A percentile compares a stretch with the other conserved stretches of the same genome.
Conservation (phyloP, 2,329 filamentous ascomycete genomes). For the Fusarium transvaalense region DNA sequence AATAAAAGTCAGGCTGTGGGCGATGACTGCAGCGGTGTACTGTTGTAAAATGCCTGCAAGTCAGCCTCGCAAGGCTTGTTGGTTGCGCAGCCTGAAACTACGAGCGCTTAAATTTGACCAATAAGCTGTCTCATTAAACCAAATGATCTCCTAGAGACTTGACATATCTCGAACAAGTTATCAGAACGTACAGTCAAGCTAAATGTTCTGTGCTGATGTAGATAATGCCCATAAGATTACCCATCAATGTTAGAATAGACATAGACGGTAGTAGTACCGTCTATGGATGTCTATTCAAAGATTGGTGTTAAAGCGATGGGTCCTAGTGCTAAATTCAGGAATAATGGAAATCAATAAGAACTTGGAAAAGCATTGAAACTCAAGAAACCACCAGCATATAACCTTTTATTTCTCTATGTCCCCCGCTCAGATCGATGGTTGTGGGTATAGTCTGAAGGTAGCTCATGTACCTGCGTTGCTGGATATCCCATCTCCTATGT, state of each 20-base stretch:
- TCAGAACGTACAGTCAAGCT: not conserved
- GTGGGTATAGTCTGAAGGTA: not conserved
- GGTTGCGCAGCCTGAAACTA: not conserved
- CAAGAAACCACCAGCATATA: too few species aligned
- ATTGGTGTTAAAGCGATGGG: too few species aligned
- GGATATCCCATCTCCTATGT: conserved; percentile 12
- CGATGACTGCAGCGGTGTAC: too few species aligned
- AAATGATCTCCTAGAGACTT: not conserved
- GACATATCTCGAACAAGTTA: not conserved
- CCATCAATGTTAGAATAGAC: too few species aligned
- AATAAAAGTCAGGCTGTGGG: not conserved
- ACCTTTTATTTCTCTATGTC: not conserved
- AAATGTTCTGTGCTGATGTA: too few species aligned
- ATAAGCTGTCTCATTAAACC: not conserved
- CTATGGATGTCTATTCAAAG: too few species aligned
- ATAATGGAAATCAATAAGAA: too few species aligned
- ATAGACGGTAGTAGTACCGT: too few species aligned
- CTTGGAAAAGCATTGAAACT: too few species aligned
- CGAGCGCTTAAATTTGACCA: not conserved
- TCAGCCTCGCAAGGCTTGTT: not conserved
- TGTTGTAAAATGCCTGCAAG: not conserved
- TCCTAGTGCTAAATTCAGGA: too few species aligned
- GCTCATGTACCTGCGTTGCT: not conserved
- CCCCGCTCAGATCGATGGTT: not conserved
- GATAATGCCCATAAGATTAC: too few species aligned